Base-by-base conservation (phyloP, 257 asterid species). In the Eustoma russellianum region DNA sequence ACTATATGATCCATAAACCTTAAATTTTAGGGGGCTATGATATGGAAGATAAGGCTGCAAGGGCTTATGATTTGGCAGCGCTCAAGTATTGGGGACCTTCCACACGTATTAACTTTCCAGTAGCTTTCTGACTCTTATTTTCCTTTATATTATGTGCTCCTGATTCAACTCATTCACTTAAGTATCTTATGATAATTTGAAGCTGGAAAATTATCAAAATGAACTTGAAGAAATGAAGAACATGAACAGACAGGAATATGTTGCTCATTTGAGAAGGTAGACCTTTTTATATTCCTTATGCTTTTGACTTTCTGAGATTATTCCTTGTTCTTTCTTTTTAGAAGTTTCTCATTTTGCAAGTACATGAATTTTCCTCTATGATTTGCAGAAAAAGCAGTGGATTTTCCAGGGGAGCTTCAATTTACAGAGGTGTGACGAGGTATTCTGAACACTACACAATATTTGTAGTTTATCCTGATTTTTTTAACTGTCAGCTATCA, bases 371-470 rank as follows among this genome's bases (percentile, higher is more conserved):
- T 43, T n/a, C 15, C 24, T 41, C 24, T 12, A 5, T 1, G 33
- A 33, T 43, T 52, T 53, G 61, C 80, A 90, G 99, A 80, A 93
- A 83, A 58, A 93, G 99, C 80, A 93, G 95, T 75, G 99, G 99
- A 33, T 93, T 93, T 50, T 93, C 99, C 0, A 83, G 99, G 70
- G 99, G 99, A 33, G 99, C 99, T 75, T 93, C 99, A 0, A 88
- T 85, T 53, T 93, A 93, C 66, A 67, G 99, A 80, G 99, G 99
- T 59, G 99, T 93, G 0, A 93, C 99, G 55, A 93, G 99, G 99
- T 93, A 90, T 17, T 35, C 13, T 55, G 14, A 17, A 78, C 72
- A 67, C 64, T 40, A 33, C n/a, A 33, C 18, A 55, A 49, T 40
- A 7, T 19, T 17, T 33, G 6, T 9, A 33, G 7, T 38, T n/a